These are phyloP conservation scores for Cryphonectria nitschkei DNA, from an alignment of 2,329 filamentous ascomycete species.

Conservation along the genomic window DNA sequence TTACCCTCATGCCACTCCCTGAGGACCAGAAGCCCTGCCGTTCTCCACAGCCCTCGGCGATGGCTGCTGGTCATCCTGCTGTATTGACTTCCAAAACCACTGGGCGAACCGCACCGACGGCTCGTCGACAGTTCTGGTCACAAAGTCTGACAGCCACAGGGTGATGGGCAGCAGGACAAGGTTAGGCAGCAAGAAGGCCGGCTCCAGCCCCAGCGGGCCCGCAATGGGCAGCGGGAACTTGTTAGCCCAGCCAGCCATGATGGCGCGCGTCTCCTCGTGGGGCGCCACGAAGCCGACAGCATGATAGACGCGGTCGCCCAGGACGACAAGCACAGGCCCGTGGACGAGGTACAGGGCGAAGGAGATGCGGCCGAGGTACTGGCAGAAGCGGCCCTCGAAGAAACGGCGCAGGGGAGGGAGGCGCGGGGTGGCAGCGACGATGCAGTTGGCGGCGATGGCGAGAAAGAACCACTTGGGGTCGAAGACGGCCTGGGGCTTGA, in stretches of 20 bases:
- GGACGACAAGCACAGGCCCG: conserved; percentile 60
- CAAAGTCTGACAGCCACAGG: conserved; percentile 60
- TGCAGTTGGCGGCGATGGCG: conserved; percentile 61
- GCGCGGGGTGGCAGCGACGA: conserved; percentile 60
- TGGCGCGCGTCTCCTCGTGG: conserved; percentile 49
- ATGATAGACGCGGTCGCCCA: conserved; percentile 67
- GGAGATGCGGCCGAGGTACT: conserved; percentile 65
- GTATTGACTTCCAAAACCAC: conserved; percentile 58
- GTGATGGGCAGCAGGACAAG: conserved; percentile 63
- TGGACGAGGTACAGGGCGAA: conserved; percentile 68
- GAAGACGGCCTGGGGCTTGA: conserved; percentile 68
- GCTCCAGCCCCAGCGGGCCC: conserved; percentile 64
- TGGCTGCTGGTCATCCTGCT: conserved; percentile 31
- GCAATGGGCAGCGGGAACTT: conserved; percentile 55
- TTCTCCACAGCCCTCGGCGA: conserved; percentile 17
- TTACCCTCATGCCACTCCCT: not conserved
- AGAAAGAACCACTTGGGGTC: conserved; percentile 72
- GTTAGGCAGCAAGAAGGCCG: conserved; percentile 63
- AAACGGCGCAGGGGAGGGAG: conserved; percentile 60
- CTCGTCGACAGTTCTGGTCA: conserved; percentile 61
- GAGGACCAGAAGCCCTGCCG: not conserved
- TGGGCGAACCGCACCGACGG: conserved; percentile 61
- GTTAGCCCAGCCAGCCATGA: conserved; percentile 61
- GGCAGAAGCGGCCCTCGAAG: conserved; percentile 62
- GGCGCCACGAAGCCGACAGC: conserved; percentile 60